phyloP scores from a whole-genome alignment of 2,329 filamentous ascomycete species.

The Leptographium wingfieldii region DNA sequence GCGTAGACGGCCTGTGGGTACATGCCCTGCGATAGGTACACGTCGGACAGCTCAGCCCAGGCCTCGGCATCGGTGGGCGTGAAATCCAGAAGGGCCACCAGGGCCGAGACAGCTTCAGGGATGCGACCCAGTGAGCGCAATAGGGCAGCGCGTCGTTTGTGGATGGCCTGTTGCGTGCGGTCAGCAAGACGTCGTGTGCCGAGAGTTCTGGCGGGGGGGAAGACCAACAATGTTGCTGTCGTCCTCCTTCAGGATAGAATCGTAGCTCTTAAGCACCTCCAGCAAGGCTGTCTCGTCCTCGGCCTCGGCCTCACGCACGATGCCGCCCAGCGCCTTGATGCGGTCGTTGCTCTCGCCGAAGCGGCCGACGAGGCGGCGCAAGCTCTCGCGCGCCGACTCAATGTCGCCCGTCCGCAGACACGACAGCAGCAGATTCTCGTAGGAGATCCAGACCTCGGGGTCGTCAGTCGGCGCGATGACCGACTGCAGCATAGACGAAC shows the following conservation, averaged over 20 bases:
- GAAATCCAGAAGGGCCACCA: conserved; percentile 66
- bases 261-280: conserved; percentile 62
- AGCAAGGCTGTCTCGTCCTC: conserved; percentile 50
- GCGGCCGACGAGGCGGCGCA: conserved; percentile 62
- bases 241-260: conserved; percentile 59
- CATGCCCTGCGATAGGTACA: conserved; percentile 70
- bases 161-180: conserved; percentile 48
- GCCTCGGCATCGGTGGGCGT: conserved; percentile 84
- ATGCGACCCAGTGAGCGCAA: conserved; percentile 59
- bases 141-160: conserved; percentile 73
- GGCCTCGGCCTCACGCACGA: conserved; percentile 75
- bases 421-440: conserved; percentile 77
- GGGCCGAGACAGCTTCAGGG: conserved; percentile 59
- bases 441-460: conserved; percentile 68
- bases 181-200: background rate
- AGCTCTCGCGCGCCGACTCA: conserved; percentile 58
- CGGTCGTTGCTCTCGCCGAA: conserved; percentile 80
- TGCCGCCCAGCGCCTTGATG: conserved; percentile 67
- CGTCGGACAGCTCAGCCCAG: conserved; percentile 81
- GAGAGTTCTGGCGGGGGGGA: background rate
- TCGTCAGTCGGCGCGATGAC: conserved; percentile 52
- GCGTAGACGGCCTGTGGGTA: conserved; percentile 77
- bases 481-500: conserved; percentile 39
- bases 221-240: conserved; percentile 64
- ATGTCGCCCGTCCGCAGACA: conserved; percentile 80